Evolutionary conservation across 2,329 filamentous ascomycete species (phyloP).

Genomic region (Corinectria fuckeliana): DNA sequence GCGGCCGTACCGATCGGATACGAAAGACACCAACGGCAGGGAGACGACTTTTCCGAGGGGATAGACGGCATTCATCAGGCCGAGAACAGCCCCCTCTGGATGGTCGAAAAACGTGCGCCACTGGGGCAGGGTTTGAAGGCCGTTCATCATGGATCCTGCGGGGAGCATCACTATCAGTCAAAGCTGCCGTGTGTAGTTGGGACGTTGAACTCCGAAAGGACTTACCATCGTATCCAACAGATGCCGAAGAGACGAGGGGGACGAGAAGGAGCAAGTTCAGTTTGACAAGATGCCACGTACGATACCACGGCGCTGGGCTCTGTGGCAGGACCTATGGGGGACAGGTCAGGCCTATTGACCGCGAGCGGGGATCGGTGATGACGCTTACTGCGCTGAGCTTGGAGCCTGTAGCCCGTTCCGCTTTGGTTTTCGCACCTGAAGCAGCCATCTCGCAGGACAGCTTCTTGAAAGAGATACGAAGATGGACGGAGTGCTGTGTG

Average conservation of each 20-base stretch:
- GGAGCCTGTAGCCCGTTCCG: not conserved
- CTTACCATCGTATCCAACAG: conserved; percentile 51
- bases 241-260: conserved; percentile 48
- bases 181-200: too few relatives aligned
- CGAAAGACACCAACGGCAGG: conserved; percentile 41
- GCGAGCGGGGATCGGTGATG: too few relatives aligned
- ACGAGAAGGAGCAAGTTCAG: conserved; percentile 51
- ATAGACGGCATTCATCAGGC: conserved; percentile 45
- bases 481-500: not conserved
- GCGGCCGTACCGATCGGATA: conserved; percentile 48
- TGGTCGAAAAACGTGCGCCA: conserved; percentile 50
- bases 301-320: conserved; percentile 48
- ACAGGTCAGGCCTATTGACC: not conserved
- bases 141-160: conserved; percentile 50
- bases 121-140: conserved; percentile 47
- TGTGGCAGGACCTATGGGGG: conserved; percentile 43
- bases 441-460: not conserved
- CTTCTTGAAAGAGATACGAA: not conserved
- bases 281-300: conserved; percentile 46
- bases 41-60: conserved; percentile 48
- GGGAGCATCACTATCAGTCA: not conserved
- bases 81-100: conserved; percentile 43
- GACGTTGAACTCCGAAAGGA: too few relatives aligned
- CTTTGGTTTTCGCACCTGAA: not conserved
- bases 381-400: conserved; percentile 1